Percentiles rank a stretch among this genome's conserved stretches.
Evolutionary conservation across 2,329 filamentous ascomycete genomes (phyloP).

Genomic region (Aspergillus sp.): DNA sequence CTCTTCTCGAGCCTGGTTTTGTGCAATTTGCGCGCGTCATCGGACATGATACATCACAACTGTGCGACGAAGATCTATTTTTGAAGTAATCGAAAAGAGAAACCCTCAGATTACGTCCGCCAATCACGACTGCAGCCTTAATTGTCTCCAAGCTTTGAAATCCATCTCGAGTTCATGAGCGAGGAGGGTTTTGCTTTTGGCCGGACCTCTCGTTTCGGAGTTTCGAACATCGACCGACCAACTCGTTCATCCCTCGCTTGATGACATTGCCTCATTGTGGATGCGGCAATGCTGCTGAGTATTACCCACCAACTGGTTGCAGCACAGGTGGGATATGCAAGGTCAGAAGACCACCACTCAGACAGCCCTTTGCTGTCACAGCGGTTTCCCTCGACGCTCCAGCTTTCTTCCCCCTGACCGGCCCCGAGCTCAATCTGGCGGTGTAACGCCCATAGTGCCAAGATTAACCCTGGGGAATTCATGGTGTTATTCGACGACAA

Average conservation of each 20-base stretch:
- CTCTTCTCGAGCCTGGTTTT: not conserved
- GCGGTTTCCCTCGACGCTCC: not conserved
- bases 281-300: not conserved
- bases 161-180: not conserved
- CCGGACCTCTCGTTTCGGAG: not conserved
- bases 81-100: constrained; percentile 9
- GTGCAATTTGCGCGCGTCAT: constrained; percentile 4
- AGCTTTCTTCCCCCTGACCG: constrained; percentile 13
- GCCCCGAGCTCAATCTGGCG: constrained; percentile 23
- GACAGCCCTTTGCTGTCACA: not conserved
- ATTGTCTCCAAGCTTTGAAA: not conserved
- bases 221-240: not conserved
- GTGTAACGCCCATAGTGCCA: constrained; percentile 21
- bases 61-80: constrained; percentile 7
- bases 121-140: constrained; percentile 3
- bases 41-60: constrained; percentile 13
- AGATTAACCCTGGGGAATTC: constrained; percentile 10
- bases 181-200: not conserved
- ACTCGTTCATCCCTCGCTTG: constrained; percentile 1
- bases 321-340: constrained; percentile 10
- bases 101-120: constrained; percentile 4
- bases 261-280: constrained; percentile 6
- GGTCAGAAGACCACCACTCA: constrained; percentile 10
- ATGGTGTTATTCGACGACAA: not conserved
- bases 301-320: not conserved